Evolutionary conservation across 768 basidiomycete species (phyloP), one percentile per base, ranked within the genome.

Genomic region (Leccinum olivaceopallidum): DNA sequence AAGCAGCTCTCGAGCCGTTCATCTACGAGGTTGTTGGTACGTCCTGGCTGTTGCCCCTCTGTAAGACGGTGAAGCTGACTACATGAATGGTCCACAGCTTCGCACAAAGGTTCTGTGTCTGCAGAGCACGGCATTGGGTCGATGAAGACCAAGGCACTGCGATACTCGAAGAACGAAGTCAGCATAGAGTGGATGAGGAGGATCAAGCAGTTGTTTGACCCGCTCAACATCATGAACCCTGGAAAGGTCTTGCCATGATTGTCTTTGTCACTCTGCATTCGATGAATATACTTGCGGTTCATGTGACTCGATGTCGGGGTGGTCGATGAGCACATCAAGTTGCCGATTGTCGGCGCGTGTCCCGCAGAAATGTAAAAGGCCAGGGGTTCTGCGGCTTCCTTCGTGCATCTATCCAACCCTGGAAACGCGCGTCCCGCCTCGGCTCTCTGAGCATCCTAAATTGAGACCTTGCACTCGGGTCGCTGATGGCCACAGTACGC

Each of bases 81-180:
- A 32, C 26, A n/a, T 20, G 42, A 36, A 54, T 49, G 14, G 13
- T 30, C 18, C 55, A 22, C 63, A 93, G 90, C 87, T 20, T 85
- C 84, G 2, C 83, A 90, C 69, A 83, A 86, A 55, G 96, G 96
- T 8, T 98, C 96, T 0, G 86, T 99, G 65, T 98, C 95, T 6
- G 96, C 96, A 2, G 96, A 99, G 71, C 96, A 99, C 73, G 96
- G 96, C 6, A 87, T 99, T 56, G 95, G 96, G n/a, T 83, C 88
- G 0, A 94, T 94, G 90, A 98, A 98, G 78, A 90, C 91, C 0
- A 86, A 90, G 58, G 92, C 93, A 16, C 84, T 98, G 22, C 82
- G 82, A 42, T 98, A 97, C 75, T 94, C 93, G 6, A 97, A 98
- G 77, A 82, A 78, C 61, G 78, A 81, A 8, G 82, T 85, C 24